Evolutionary conservation across 176 grass and related monocot genomes (phyloP).

Genomic region (Carex kokanica): DNA sequence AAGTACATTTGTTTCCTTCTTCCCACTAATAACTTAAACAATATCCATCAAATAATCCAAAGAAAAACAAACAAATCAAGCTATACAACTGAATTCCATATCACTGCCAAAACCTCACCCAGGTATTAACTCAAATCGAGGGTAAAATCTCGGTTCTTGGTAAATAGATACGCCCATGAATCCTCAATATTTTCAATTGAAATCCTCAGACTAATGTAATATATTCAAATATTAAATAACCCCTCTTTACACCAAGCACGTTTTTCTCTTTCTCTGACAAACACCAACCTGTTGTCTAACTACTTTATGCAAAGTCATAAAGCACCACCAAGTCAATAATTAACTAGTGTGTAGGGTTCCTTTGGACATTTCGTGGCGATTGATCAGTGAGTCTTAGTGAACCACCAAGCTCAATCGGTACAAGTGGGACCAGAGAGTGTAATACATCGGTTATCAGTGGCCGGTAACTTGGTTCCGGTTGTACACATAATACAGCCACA

Average conservation of each 20-base stretch:
- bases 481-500: conserved; percentile 82
- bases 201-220: neutral
- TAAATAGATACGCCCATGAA: neutral
- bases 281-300: conserved; percentile 26
- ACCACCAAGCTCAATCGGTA: conserved; percentile 79
- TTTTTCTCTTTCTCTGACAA: neutral
- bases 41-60: conserved; percentile 14
- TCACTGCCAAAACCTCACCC: conserved; percentile 8
- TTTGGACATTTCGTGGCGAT: conserved; percentile 15
- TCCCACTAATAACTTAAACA: neutral
- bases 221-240: neutral
- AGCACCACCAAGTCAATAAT: conserved; percentile 10
- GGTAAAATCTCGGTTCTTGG: neutral
- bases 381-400: conserved; percentile 53
- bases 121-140: neutral
- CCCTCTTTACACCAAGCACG: neutral
- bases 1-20: conserved; percentile 4
- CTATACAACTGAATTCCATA: conserved; percentile 22
- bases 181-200: conserved; percentile 14
- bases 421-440: conserved; percentile 90
- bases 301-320: conserved; percentile 8
- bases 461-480: conserved; percentile 93
- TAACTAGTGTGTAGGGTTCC: conserved; percentile 1
- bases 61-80: neutral
- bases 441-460: conserved; percentile 94